Conservation (phyloP, 306 rosid genomes). For the Quercus gilva region DNA sequence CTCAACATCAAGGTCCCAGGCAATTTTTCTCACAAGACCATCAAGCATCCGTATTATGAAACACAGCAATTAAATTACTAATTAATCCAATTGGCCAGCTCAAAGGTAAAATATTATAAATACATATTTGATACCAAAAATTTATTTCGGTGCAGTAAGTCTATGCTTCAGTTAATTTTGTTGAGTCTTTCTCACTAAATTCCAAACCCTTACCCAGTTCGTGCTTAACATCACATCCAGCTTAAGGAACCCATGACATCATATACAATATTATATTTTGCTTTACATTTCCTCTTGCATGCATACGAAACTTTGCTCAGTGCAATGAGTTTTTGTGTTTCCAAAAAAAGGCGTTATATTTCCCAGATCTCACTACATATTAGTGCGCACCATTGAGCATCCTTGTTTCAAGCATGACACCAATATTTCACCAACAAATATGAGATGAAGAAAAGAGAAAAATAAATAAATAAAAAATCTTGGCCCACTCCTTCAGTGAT, state of each 20-base stretch:
- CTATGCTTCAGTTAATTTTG: background rate
- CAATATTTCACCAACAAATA: background rate
- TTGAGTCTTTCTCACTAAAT: background rate
- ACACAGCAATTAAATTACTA: background rate
- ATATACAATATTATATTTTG: background rate
- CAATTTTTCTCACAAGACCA: constrained; percentile 71
- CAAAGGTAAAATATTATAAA: background rate
- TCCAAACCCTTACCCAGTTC: background rate
- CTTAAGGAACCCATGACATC: background rate
- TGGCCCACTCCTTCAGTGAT: background rate
- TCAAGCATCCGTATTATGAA: constrained; percentile 68
- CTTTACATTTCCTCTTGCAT: background rate
- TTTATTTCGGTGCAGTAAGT: background rate
- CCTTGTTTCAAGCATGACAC: background rate
- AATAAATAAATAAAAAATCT: background rate
- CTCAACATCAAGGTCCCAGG: constrained; percentile 81
- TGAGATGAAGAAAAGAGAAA: too few relatives aligned
- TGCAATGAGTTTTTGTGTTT: background rate
- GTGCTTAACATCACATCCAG: background rate
- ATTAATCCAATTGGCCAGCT: background rate
- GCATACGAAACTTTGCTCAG: background rate
- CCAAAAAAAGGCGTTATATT: background rate
- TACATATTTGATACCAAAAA: background rate
- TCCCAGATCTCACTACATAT: background rate
- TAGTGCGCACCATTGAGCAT: background rate